Evolutionary conservation across 108 stramenopile genomes (phyloP), one percentile per base, ranked within the genome.

Genomic region (Pseudonitzschia delicatissima): DNA sequence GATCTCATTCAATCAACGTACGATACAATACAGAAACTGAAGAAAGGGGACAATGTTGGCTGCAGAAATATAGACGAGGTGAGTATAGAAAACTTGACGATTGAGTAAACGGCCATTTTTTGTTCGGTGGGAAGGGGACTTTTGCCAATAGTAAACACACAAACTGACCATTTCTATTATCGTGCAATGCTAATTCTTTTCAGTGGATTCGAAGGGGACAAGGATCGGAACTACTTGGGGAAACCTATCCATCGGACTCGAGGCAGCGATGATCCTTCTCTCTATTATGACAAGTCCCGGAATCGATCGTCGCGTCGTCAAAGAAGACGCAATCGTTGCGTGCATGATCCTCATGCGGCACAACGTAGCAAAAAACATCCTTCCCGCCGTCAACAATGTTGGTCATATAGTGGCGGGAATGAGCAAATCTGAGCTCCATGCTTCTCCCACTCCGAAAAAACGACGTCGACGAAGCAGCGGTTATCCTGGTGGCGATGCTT

Each of bases 291-390:
- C 87, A 21, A 81, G 74, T 68, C 77, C 74, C 9, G 91, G 86
- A 1, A 77, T 95, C 18, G 88, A 93, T 71, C 83, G 85, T 26
- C 66, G 86, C 27, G 88, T 86, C 52, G 68, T 94, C 57, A 87
- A 78, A 57, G 93, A 93, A 64, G 94, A 96, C 61, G 77, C 88
- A 50, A 78, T 97, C 27, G 92, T 92, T 55, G 77, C 84, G 4
- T 77, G 80, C 49, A 80, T 95, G n/a, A 67, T 77, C 20, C 68
- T 96, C 73, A 72, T 93, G 55, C 86, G 84, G 65, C 78, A 83
- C 47, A 82, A 92, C 63, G 44, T 94, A 13, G 50, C 55, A 45
- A 80, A 83, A 62, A 85, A 96, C 71, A 47, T 93, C 52, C 70
- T 87, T 45, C 91, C 89, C 5, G 73, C 89, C 26, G 50, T 92